These are phyloP conservation scores for Mayamaea pseudoterrestris DNA, from an alignment of 108 stramenopile genomes.

Conservation along the genomic window DNA sequence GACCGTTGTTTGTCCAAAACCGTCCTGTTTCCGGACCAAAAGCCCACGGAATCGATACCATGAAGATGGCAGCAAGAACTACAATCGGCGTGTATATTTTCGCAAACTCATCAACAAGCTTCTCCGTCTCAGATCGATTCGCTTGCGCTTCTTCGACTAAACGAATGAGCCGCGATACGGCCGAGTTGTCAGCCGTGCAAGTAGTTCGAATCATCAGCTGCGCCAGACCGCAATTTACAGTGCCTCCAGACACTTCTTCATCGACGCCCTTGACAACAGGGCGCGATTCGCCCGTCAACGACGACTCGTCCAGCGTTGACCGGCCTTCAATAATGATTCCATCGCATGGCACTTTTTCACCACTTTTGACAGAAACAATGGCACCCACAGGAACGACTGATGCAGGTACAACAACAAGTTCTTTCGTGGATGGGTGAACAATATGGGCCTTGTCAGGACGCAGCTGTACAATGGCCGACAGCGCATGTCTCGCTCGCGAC, in stretches of 20 bases:
- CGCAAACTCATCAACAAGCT: constrained; percentile 80
- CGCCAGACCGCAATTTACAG: constrained; percentile 67
- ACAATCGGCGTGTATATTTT: constrained; percentile 76
- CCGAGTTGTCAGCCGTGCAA: constrained; percentile 61
- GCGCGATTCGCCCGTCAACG: constrained; percentile 81
- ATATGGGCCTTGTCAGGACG: constrained; percentile 79
- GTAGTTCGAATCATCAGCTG: constrained; percentile 60
- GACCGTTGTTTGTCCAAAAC: constrained; percentile 57
- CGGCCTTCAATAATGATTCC: constrained; percentile 79
- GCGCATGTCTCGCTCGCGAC: constrained; percentile 52
- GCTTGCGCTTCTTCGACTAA: constrained; percentile 81
- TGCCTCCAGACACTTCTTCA: constrained; percentile 64
- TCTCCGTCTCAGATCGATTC: constrained; percentile 75
- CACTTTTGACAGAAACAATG: constrained; percentile 73
- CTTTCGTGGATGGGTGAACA: constrained; percentile 32
- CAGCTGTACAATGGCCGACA: constrained; percentile 52
- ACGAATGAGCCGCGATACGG: constrained; percentile 60
- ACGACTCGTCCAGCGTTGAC: constrained; percentile 84
- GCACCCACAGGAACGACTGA: constrained; percentile 59
- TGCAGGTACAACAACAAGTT: constrained; percentile 60
- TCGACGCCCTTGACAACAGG: constrained; percentile 58
- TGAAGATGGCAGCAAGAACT: constrained; percentile 42
- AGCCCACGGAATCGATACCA: constrained; percentile 75
- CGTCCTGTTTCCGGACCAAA: constrained; percentile 51
- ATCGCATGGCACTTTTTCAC: constrained; percentile 91